Base-by-base conservation (phyloP, 306 rosid genomes). In the Prosopis cineraria region DNA sequence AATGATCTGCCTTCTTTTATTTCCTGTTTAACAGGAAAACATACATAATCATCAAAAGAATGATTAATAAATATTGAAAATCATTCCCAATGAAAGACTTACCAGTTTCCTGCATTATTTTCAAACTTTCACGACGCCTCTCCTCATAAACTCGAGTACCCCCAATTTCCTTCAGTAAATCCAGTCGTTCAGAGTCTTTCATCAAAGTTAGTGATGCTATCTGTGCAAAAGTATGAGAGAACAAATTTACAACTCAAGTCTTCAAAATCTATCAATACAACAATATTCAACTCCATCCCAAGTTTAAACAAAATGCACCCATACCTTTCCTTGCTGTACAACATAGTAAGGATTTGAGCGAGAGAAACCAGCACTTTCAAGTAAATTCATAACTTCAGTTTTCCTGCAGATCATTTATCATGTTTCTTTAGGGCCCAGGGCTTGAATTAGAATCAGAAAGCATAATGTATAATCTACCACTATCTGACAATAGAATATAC, bases 351-450 rank as follows among this genome's bases (percentile, higher is more conserved):
- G 99, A 85, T 95, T 95, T 82, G 99, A 95, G 73, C 96, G 97
- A 81, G 99, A 95, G 86, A 95, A 95, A 78, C 99, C 99, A 77
- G 98, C 99, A 89, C 99, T 95, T 88, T 95, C 99, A 82, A 95
- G 81, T 81, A 95, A 91, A 89, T 92, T 95, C 99, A 95, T 95
- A 70, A 95, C 99, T 87, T 95, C 99, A 0, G 98, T 88, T 88
- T 95, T 95, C 78, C 99, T 95, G 85, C 80, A 85, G 71, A 80
- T 56, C 70, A 47, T 65, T 72, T 63, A 64, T 41, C 29, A 53
- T 58, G 47, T 67, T 71, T 76, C 41, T n/a, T 79, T 33, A 72
- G 64, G 40, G 36, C 17, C n/a, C 27, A 53, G 16, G 75, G 31
- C 50, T n/a, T n/a, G n/a, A 71, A 19, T 65, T 62, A 73, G 16